Conservation (phyloP, 2,329 filamentous ascomycete species). For the Phialemonium atrogriseum region DNA sequence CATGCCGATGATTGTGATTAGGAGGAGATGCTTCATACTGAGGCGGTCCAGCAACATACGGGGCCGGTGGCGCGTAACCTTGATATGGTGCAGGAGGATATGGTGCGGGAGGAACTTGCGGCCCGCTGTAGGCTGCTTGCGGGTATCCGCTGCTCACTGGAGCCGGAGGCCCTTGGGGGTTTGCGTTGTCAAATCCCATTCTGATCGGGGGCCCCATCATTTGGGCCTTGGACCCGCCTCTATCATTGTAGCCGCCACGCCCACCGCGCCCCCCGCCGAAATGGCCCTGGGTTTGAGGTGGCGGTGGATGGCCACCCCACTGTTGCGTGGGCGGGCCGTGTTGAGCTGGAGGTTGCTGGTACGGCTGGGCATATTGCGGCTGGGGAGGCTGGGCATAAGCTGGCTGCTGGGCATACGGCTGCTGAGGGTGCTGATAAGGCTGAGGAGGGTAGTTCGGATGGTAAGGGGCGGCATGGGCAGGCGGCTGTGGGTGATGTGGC, state of each 20-base stretch:
- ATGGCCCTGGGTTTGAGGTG: conserved; percentile 19
- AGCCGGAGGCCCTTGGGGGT: conserved; percentile 31
- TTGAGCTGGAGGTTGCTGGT: conserved; percentile 23
- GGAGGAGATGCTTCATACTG: conserved; percentile 20
- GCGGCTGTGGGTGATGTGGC: conserved; percentile 29
- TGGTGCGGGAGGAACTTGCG: conserved; percentile 19
- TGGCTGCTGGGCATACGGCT: conserved; percentile 13
- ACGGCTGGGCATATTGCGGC: conserved; percentile 23
- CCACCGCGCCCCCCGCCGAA: conserved; percentile 30
- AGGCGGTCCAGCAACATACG: conserved; percentile 17
- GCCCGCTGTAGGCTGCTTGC: conserved; percentile 21
- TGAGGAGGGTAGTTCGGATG: conserved; percentile 53
- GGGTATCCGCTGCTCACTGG: conserved; percentile 36
- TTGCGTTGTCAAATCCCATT: conserved; percentile 41
- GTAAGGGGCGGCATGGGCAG: conserved; percentile 43
- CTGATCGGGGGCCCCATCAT: conserved; percentile 47
- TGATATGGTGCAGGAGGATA: conserved; percentile 24
- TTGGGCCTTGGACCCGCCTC: conserved; percentile 25
- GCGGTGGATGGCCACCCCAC: conserved; percentile 27
- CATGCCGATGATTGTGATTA: conserved; percentile 28
- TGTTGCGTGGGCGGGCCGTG: conserved; percentile 29
- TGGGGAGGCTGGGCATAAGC: conserved; percentile 13
- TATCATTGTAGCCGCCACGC: conserved; percentile 30
- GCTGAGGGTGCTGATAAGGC: conserved; percentile 33
- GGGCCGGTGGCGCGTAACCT: conserved; percentile 27